Evolutionary conservation across 305 asterid genomes (phyloP), one percentile per base, ranked within the genome.

Genomic region (Fraxinus platypoda): DNA sequence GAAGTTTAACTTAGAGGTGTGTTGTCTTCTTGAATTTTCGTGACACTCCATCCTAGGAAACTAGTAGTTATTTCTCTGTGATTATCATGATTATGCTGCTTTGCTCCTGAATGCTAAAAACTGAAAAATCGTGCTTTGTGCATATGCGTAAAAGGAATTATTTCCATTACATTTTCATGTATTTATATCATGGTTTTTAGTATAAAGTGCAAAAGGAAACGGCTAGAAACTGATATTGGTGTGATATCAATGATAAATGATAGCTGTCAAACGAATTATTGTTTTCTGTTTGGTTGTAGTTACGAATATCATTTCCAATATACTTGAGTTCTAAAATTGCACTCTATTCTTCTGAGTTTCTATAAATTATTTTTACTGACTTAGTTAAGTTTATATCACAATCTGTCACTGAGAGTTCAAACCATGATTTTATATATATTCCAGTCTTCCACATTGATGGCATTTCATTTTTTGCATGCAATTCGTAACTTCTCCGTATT

Each of bases 1-100:
- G 74, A 92, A 84, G 87, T 95, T 95, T 78, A 94, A 95, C 88
- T 83, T 94, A 30, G 93, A 93, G 96, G 99, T 92, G 23, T 8
- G 87, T 78, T 8, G 6, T 54, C 1, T 41, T 64, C 31, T 30
- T 26, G 9, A 31, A 30, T 30, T 12, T 82, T 8, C 54, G 15
- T 35, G 21, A 37, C 3, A 79, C 21, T 12, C 8, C 21, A 19
- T 49, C 33, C 23, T 73, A 8, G 38, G n/a, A 30, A 70, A 26
- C 31, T 11, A 66, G 68, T 62, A 21, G 72, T 62, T 25, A 23
- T 21, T 9, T 62, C 23, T 23, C 33, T 17, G 6, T 26, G 38
- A 25, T 68, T 68, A 28, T 19, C 30, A 11, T 66, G n/a, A 66
- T 66, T 26, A 66, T 66, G 37, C 21, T 66, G n/a, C 74, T 12